phyloP scores from a whole-genome alignment of 2,329 filamentous ascomycete genomes.

The Diaporthe nobilis region DNA sequence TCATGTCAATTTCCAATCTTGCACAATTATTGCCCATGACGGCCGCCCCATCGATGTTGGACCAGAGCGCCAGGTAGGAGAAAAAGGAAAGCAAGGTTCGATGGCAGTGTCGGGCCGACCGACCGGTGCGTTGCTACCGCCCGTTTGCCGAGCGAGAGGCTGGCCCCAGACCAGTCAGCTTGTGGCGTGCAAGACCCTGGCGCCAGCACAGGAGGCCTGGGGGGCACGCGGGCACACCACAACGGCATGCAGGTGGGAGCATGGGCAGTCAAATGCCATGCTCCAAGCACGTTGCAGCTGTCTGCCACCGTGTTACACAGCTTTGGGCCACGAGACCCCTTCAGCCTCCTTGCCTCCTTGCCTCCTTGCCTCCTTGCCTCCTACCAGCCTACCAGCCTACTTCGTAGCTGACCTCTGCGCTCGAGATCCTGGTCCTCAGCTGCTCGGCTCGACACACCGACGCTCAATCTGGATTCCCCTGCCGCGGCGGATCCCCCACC shows the following conservation, averaged over 20 bases:
- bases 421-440: slow-evolving; percentile 5
- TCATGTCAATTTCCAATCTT: not conserved
- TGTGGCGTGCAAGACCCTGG: not conserved
- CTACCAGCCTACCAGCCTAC: too few species aligned
- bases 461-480: not conserved
- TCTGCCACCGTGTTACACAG: slow-evolving; percentile 6
- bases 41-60: not conserved
- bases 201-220: not conserved
- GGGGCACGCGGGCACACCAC: not conserved
- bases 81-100: not conserved
- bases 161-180: not conserved
- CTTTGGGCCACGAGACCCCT: slow-evolving; percentile 10
- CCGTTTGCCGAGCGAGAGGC: not conserved
- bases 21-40: not conserved
- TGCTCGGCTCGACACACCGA: slow-evolving; percentile 13
- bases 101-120: slow-evolving; percentile 2
- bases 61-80: not conserved
- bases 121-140: not conserved
- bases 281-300: slow-evolving; percentile 12
- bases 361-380: not conserved
- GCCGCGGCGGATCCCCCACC: not conserved
- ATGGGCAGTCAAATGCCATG: not conserved
- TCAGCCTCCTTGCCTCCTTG: not conserved
- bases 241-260: not conserved
- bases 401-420: not conserved